Evolutionary conservation across 2,329 filamentous ascomycete species (phyloP).

Genomic region (Aurifilum marmelostoma): DNA sequence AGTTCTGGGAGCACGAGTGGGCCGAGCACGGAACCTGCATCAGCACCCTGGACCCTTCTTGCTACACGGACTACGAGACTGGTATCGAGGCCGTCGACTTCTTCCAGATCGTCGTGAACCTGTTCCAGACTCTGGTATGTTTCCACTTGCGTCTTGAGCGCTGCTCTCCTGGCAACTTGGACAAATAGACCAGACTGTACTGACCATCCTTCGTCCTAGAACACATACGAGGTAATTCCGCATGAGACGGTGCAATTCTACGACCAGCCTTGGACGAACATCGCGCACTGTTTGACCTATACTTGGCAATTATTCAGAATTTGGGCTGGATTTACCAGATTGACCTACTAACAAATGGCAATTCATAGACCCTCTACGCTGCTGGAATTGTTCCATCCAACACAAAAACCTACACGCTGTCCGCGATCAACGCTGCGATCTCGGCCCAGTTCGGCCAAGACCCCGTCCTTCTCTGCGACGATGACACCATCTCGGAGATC

Average conservation of each 20-base stretch:
- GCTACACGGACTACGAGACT: constrained; percentile 23
- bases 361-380: constrained; percentile 17
- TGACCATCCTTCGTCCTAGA: constrained; percentile 3
- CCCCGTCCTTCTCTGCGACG: constrained; percentile 23
- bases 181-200: not conserved
- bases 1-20: constrained; percentile 30
- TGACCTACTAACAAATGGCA: constrained; percentile 5
- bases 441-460: constrained; percentile 23
- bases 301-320: too few species aligned
- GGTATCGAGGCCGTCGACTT: constrained; percentile 27
- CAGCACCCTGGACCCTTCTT: constrained; percentile 24
- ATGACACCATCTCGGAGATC: constrained; percentile 22
- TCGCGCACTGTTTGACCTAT: too few species aligned
- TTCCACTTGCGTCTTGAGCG: not conserved
- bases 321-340: not conserved
- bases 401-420: constrained; percentile 22
- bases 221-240: constrained; percentile 24
- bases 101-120: constrained; percentile 25
- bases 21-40: constrained; percentile 26
- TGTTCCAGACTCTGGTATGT: constrained; percentile 24
- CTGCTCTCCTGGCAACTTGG: not conserved
- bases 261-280: too few species aligned
- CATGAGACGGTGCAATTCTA: not conserved
- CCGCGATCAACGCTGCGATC: constrained; percentile 23
- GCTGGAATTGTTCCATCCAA: constrained; percentile 28